Evolutionary conservation across 495 filamentous ascomycete genomes (phyloP), one percentile per base, ranked within the genome.

Genomic region (Talaromyces trachyspermus): DNA sequence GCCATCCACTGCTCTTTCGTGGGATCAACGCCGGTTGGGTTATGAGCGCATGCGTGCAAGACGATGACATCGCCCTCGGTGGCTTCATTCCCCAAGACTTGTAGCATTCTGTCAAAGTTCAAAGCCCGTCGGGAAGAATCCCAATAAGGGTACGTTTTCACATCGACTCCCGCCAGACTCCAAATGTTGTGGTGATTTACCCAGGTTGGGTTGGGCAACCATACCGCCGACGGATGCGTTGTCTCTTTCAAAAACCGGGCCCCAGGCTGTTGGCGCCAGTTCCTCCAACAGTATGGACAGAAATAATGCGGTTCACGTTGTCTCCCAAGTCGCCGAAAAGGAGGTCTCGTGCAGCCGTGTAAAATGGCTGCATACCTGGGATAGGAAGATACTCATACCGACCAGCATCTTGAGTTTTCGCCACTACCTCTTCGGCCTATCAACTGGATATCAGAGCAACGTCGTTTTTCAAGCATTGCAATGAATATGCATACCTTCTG

Each of bases 181-280:
- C 50, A 65, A 17, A 65, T 49, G 0, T 27, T 27, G 2, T 58
- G 12, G 41, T 65, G 61, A 37, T 58, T 64, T 6, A 30, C 33
- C 62, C 62, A 64, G 1, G 58, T 62, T n/a, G 60, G 57, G 18
- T 38, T 25, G 1, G 55, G 33, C 12, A 60, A 49, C 23, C 38
- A 56, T 4, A 62, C 58, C 22, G 22, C 23, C 22, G 51, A 44
- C 8, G 51, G 46, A 5, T 24, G 24, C 10, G 53, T 27, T 20
- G 46, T 4, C 9, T 45, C 46, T 49, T 79, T 66, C 36, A 88
- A 76, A 72, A 91, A 89, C 49, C 83, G 72, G 43, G 81, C 85
- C 86, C 87, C 1, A 90, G 66, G 50, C 89, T 84, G 19, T 88
- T 76, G 27, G 87, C 85, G 44, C 87, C 87, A 20, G 87, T 92